Conservation (phyloP, 176 grass and related monocot species). For the Bothriochloa decipiens region DNA sequence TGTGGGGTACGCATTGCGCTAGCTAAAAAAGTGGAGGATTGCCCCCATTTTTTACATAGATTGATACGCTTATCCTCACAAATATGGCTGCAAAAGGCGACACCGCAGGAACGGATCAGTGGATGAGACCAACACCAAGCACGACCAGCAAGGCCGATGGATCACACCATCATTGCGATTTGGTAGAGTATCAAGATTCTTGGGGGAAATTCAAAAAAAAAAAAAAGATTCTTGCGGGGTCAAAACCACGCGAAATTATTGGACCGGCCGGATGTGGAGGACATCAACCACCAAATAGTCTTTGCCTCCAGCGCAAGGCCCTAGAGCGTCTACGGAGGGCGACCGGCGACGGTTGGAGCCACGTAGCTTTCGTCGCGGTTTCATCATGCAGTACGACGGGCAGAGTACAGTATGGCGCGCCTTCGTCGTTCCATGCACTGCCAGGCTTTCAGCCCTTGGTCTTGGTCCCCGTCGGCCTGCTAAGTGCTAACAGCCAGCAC, state of each 20-base stretch:
- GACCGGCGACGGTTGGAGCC: constrained; percentile 40
- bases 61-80: background rate
- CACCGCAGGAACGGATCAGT: background rate
- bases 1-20: background rate
- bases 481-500: background rate
- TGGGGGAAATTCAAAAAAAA: no score
- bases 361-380: constrained; percentile 30
- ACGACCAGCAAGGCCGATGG: background rate
- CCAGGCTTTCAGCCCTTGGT: constrained; percentile 11
- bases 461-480: constrained; percentile 11
- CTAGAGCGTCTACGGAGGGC: background rate
- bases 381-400: constrained; percentile 27
- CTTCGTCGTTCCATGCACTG: constrained; percentile 7
- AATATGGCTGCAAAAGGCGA: background rate
- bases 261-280: background rate
- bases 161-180: constrained; percentile 1
- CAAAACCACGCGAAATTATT: background rate
- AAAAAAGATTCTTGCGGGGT: no score
- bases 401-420: background rate
- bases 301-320: constrained; percentile 33
- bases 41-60: no score
- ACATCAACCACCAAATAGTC: background rate
- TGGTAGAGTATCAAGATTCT: constrained; percentile 1
- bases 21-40: background rate
- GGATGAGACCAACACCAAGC: background rate